phyloP scores from a whole-genome alignment of 192 early-diverging fungal species.

The Dissophora globulifera region DNA sequence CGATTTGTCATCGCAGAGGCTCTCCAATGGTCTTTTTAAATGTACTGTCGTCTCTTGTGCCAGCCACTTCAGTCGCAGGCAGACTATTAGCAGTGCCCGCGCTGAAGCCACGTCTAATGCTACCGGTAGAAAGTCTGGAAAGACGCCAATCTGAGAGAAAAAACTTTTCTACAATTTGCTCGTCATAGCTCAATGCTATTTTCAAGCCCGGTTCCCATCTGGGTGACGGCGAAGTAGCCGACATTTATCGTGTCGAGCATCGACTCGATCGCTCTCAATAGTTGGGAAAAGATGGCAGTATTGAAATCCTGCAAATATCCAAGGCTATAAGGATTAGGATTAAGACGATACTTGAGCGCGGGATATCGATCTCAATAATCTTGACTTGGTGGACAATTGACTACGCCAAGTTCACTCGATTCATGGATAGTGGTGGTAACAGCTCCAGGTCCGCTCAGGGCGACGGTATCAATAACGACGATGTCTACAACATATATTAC shows the following conservation, averaged over 20 bases:
- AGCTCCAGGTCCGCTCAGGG: slow-evolving; percentile 6
- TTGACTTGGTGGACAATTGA: slow-evolving; percentile 16
- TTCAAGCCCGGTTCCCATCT: background rate
- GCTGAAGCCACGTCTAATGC: too few relatives aligned
- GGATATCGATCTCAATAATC: slow-evolving; percentile 1
- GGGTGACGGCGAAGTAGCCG: background rate
- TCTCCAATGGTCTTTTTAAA: background rate
- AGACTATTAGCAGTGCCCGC: too few relatives aligned
- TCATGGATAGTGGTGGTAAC: background rate
- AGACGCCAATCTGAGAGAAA: background rate
- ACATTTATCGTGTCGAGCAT: slow-evolving; percentile 19
- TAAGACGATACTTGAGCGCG: background rate
- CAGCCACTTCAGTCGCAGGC: too few relatives aligned
- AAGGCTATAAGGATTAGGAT: slow-evolving; percentile 5
- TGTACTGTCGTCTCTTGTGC: too few relatives aligned
- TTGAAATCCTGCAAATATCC: slow-evolving; percentile 12
- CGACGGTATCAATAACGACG: slow-evolving; percentile 25
- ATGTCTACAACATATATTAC: slow-evolving; percentile 29
- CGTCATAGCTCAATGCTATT: slow-evolving; percentile 19
- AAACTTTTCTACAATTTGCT: background rate
- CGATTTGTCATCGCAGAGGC: slow-evolving; percentile 9
- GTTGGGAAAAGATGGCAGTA: background rate
- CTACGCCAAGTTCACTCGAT: slow-evolving; percentile 15
- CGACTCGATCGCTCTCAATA: background rate
- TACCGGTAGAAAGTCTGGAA: slow-evolving; percentile 10